Conservation (phyloP, 2,329 filamentous ascomycete species). For the Emericellopsis cladophorae region DNA sequence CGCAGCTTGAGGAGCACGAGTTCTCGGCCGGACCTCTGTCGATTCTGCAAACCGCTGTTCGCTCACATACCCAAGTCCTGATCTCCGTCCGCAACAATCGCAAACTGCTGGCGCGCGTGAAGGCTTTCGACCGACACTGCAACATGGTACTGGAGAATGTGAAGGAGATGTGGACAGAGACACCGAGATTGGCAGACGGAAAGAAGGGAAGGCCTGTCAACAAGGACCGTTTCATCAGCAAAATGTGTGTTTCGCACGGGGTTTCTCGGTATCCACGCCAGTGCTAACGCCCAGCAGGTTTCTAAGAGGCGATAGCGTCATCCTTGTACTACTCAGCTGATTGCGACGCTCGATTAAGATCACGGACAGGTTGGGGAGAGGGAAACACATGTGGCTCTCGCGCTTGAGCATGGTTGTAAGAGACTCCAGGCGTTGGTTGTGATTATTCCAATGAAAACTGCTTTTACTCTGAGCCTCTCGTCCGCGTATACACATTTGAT, state of each 20-base stretch:
- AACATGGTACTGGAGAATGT: constrained; percentile 98
- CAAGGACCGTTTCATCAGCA: constrained; percentile 97
- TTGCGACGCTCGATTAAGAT: background rate
- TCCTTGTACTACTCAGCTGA: constrained; percentile 71
- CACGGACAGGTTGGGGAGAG: no score
- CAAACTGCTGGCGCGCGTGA: constrained; percentile 92
- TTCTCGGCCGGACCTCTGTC: constrained; percentile 51
- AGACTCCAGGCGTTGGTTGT: constrained; percentile 1
- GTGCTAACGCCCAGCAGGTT: constrained; percentile 44
- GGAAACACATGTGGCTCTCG: no score
- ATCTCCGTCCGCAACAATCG: constrained; percentile 98
- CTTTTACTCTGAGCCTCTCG: no score
- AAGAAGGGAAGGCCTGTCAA: constrained; percentile 87
- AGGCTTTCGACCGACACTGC: constrained; percentile 97
- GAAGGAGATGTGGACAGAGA: constrained; percentile 97
- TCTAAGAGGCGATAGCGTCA: constrained; percentile 75
- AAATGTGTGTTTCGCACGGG: constrained; percentile 54
- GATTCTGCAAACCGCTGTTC: constrained; percentile 92
- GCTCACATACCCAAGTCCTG: constrained; percentile 87
- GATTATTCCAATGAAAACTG: no score
- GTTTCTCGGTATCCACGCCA: background rate
- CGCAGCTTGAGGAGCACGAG: constrained; percentile 50
- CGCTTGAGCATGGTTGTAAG: background rate
- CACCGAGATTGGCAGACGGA: constrained; percentile 66
- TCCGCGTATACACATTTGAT: no score